A percentile compares a stretch with the other conserved stretches of the same genome.
phyloP scores from a whole-genome alignment of 2,329 filamentous ascomycete genomes.

The Trichoderma endophyticum region DNA sequence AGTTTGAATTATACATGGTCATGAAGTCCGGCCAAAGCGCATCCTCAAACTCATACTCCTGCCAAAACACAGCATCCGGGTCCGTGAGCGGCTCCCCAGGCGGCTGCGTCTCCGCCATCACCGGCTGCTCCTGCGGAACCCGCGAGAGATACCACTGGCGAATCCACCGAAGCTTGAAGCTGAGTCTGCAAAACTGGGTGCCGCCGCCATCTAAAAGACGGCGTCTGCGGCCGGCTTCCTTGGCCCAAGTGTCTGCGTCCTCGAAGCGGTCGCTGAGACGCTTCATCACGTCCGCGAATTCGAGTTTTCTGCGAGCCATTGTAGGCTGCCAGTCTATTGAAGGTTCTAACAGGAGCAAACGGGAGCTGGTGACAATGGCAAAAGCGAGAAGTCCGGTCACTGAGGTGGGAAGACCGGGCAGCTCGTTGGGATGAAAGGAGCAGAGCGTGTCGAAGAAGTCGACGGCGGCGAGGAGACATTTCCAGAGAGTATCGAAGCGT shows the following conservation, averaged over 20 bases:
- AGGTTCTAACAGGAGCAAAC: conserved; percentile 35
- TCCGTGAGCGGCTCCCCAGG: not conserved
- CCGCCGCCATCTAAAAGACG: conserved; percentile 32
- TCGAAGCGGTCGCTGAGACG: conserved; percentile 32
- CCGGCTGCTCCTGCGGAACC: conserved; percentile 22
- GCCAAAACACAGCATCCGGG: conserved; percentile 17
- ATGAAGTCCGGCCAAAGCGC: conserved; percentile 31
- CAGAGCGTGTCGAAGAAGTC: conserved; percentile 29
- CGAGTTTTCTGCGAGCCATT: conserved; percentile 33
- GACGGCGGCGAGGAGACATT: conserved; percentile 31
- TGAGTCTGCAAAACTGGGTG: conserved; percentile 31
- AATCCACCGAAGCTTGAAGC: conserved; percentile 40
- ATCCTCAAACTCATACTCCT: conserved; percentile 29
- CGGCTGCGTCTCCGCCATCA: conserved; percentile 12
- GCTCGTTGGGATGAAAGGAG: conserved; percentile 25
- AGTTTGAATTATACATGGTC: conserved; percentile 20
- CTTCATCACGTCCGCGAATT: conserved; percentile 30
- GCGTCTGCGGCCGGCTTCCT: conserved; percentile 24
- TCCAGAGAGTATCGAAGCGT: conserved; percentile 38
- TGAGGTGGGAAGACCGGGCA: conserved; percentile 33
- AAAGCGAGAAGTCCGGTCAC: conserved; percentile 33
- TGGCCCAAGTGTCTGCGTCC: conserved; percentile 29
- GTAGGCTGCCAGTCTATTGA: conserved; percentile 36
- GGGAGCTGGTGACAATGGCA: conserved; percentile 33
- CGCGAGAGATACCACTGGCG: conserved; percentile 37